A percentile compares a stretch with the other conserved stretches of the same genome.
phyloP scores from a whole-genome alignment of 2,329 filamentous ascomycete species.

The Bipolaris oryzae region DNA sequence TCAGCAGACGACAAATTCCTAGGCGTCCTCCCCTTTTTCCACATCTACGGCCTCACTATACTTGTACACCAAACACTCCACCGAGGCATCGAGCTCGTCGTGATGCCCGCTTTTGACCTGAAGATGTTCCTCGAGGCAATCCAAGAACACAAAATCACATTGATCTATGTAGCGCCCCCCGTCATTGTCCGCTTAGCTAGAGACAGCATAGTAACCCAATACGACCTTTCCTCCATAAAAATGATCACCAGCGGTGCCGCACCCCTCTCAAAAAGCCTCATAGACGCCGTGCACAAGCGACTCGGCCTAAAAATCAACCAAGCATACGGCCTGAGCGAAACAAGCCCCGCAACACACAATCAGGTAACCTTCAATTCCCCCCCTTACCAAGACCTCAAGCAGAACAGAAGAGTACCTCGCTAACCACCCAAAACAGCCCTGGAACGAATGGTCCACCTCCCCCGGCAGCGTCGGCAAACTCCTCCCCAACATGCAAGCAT shows the following conservation, averaged over 20 bases:
- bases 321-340: constrained; percentile 35
- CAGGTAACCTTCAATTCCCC: constrained; percentile 28
- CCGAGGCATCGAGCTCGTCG: constrained; percentile 68
- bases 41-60: constrained; percentile 82
- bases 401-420: background rate
- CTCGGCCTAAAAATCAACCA: constrained; percentile 56
- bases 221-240: constrained; percentile 76
- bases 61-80: constrained; percentile 72
- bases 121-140: constrained; percentile 76
- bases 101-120: constrained; percentile 81
- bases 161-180: constrained; percentile 81
- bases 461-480: constrained; percentile 79
- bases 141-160: constrained; percentile 75
- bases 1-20: constrained; percentile 66
- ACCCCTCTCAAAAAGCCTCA: constrained; percentile 78
- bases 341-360: constrained; percentile 32
- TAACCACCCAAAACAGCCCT: constrained; percentile 18
- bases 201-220: constrained; percentile 75
- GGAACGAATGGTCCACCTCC: constrained; percentile 33
- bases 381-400: too few species aligned
- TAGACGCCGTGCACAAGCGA: constrained; percentile 73
- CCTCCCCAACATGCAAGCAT: constrained; percentile 77
- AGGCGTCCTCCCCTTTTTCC: constrained; percentile 85
- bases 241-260: constrained; percentile 88
- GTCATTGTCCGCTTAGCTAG: constrained; percentile 80